Conservation (phyloP, 441 rosid genomes). For the Arabidopsis hybrid region DNA sequence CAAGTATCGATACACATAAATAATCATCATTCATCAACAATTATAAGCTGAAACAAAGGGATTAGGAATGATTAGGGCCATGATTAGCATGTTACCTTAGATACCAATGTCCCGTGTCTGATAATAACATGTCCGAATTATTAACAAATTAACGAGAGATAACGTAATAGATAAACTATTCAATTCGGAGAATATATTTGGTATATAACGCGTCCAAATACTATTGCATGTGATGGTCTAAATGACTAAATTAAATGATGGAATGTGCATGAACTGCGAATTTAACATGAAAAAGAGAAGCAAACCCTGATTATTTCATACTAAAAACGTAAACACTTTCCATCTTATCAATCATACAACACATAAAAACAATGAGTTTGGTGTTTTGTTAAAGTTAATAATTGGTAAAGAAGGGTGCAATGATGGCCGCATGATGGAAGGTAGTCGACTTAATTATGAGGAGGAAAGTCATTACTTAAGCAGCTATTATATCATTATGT, state of each 20-base stretch:
- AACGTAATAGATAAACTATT: constrained; percentile 31
- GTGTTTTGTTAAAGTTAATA: constrained; percentile 11
- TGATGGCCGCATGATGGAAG: constrained; percentile 45
- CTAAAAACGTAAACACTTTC: constrained; percentile 21
- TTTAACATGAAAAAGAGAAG: constrained; percentile 7
- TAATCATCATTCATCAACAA: constrained; percentile 15
- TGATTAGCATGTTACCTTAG: constrained; percentile 63
- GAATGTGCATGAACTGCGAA: constrained; percentile 42
- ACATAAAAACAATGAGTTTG: constrained; percentile 35
- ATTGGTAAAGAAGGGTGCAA: constrained; percentile 34
- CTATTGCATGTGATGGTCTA: constrained; percentile 44
- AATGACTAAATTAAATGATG: constrained; percentile 35
- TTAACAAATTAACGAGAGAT: constrained; percentile 12
- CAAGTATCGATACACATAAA: not conserved
- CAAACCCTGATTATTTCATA: constrained; percentile 11
- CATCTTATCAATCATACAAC: constrained; percentile 32
- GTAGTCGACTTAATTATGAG: constrained; percentile 39
- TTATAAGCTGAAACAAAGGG: constrained; percentile 13
- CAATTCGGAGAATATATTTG: constrained; percentile 37
- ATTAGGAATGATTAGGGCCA: constrained; percentile 41
- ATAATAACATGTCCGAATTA: constrained; percentile 22
- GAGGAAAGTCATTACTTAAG: constrained; percentile 24
- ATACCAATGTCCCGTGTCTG: constrained; percentile 43
- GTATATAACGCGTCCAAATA: constrained; percentile 35
- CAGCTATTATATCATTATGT: constrained; percentile 8